Evolutionary conservation across 2,329 filamentous ascomycete species (phyloP).

Genomic region (Ciborinia camelliae): DNA sequence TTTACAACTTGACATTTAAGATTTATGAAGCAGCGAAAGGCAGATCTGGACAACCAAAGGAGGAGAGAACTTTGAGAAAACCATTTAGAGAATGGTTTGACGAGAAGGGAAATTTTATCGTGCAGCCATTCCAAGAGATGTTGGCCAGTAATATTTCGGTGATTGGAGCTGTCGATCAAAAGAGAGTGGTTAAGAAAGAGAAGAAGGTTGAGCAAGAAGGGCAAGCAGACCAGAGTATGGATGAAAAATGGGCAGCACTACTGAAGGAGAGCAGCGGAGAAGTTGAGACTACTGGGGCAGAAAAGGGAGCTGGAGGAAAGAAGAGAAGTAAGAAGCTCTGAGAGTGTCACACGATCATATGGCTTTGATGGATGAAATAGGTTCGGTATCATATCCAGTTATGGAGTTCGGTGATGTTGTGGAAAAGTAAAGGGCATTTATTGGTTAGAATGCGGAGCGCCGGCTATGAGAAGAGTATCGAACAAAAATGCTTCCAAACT

Average conservation of each 20-base stretch:
- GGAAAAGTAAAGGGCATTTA: neutral
- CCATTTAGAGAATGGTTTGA: conserved; percentile 79
- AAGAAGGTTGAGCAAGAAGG: conserved; percentile 23
- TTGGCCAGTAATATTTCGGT: conserved; percentile 64
- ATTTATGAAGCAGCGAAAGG: conserved; percentile 38
- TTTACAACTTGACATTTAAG: conserved; percentile 72
- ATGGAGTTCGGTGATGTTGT: conserved; percentile 4
- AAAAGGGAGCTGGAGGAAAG: conserved; percentile 26
- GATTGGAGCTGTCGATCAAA: conserved; percentile 64
- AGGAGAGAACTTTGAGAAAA: conserved; percentile 50
- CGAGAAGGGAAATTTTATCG: conserved; percentile 65
- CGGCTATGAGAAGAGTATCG: neutral
- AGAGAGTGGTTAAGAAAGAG: conserved; percentile 43
- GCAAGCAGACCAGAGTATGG: conserved; percentile 28
- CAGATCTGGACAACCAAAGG: conserved; percentile 20
- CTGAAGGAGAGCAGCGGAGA: conserved; percentile 33
- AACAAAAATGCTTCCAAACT: neutral
- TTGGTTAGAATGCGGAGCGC: neutral
- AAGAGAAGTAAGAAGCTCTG: conserved; percentile 35
- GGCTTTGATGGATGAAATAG: neutral
- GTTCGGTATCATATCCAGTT: neutral
- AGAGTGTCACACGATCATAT: neutral
- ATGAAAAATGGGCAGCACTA: conserved; percentile 35
- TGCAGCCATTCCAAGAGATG: conserved; percentile 73
- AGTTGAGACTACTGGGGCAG: conserved; percentile 18